Evolutionary conservation across 139 green algal species (phyloP), one percentile per base, ranked within the genome.

Genomic region (Zygnema circumcarinatum): DNA sequence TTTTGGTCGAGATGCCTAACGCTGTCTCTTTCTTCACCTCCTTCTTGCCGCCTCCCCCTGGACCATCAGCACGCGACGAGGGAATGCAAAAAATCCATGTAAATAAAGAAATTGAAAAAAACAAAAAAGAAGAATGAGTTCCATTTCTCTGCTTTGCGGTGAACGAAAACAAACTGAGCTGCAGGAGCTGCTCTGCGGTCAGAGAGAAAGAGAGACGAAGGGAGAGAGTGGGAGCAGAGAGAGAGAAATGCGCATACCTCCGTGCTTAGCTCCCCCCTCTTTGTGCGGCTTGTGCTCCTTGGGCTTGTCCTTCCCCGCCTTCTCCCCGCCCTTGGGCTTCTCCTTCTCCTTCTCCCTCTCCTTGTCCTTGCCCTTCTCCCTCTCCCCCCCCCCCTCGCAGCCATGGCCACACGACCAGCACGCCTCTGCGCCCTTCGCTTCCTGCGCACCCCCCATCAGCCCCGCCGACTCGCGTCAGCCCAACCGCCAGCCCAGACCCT

Each of bases 21-120:
- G 97, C 95, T 16, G 94, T 96, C 84, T 98, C 95, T 87, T 98
- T 98, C 93, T 98, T 97, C 52, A 85, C 69, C 89, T 93, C 84
- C 87, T 94, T 95, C 68, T 85, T 84, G 16, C 74, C 85, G 3
- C 82, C 72, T 83, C 16, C 16, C 47, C 47, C 47, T 62, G 47
- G 47, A 62, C 36, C 36, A 78, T 11, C 36, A 78, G 3, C 3
- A 11, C 3, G 69, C 3, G 16, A 11, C 38, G 7, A 78, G 69
- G 11, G 39, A 25, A 47, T 25, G 38, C 16, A 25, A 11, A 78
- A 25, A 56, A 56, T 29, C 56, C 16, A 47, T 25, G 38, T 47
- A 25, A 11, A 78, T 78, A 56, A 56, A 3, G 39, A 11, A 78
- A 3, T 78, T 47, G 11, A 47, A 78, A 78, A 78, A 78, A 78